Percentiles rank a stretch among this genome's conserved stretches.
Conservation (phyloP, 345 rosid genomes). For the Physaria fendleri region DNA sequence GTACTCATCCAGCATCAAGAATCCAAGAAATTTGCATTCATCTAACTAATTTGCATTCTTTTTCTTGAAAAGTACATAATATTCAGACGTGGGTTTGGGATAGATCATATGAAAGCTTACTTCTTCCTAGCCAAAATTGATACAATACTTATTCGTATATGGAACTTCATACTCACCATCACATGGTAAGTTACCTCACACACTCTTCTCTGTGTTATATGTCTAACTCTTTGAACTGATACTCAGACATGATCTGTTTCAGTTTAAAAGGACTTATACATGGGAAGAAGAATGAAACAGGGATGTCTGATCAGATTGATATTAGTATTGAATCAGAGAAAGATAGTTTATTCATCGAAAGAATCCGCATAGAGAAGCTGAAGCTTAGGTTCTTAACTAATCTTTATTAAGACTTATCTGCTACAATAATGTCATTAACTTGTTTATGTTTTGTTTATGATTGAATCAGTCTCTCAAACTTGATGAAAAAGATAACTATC, state of each 20-base stretch:
- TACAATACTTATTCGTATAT: conserved; percentile 48
- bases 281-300: conserved; percentile 19
- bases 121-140: conserved; percentile 47
- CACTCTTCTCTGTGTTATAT: background rate
- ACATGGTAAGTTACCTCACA: conserved; percentile 41
- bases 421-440: background rate
- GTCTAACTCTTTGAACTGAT: background rate
- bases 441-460: background rate
- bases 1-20: conserved; percentile 18
- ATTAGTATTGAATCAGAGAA: conserved; percentile 31
- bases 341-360: conserved; percentile 43
- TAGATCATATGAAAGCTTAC: conserved; percentile 52
- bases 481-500: conserved; percentile 51
- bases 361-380: conserved; percentile 61
- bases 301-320: conserved; percentile 30
- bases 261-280: conserved; percentile 41
- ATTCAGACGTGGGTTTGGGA: conserved; percentile 77
- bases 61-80: conserved; percentile 43
- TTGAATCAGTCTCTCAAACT: conserved; percentile 42
- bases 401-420: background rate
- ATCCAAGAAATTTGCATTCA: background rate
- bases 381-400: conserved; percentile 37
- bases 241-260: background rate
- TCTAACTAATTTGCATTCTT: background rate
- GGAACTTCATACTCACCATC: conserved; percentile 42